These are phyloP conservation scores for Truncatella angustata DNA, from an alignment of 2,329 filamentous ascomycete species.

Conservation along the genomic window DNA sequence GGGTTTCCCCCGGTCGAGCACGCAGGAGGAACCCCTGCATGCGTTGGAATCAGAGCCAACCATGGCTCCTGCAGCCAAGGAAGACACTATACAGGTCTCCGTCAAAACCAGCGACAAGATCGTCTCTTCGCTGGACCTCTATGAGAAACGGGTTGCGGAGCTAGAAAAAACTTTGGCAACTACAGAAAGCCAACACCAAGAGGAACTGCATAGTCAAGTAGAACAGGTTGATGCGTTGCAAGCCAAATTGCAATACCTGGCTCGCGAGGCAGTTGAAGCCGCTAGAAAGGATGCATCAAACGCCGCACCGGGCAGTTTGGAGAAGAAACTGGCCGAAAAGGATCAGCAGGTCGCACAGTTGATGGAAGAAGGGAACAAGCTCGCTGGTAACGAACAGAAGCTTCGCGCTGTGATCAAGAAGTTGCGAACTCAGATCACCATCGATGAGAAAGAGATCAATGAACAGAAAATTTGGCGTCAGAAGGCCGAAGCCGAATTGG, in stretches of 20 bases:
- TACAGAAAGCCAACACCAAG: conserved; percentile 60
- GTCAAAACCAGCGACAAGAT: conserved; percentile 12
- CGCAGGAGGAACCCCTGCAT: conserved; percentile 15
- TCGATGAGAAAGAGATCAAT: conserved; percentile 63
- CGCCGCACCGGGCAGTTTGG: conserved; percentile 61
- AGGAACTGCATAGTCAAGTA: conserved; percentile 79
- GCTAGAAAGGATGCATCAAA: conserved; percentile 67
- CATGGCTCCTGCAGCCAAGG: neutral
- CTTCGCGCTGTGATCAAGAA: conserved; percentile 82
- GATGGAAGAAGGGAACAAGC: conserved; percentile 87
- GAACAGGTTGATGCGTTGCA: conserved; percentile 92
- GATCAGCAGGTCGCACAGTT: conserved; percentile 86
- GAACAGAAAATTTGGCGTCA: conserved; percentile 60
- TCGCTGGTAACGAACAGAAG: conserved; percentile 84
- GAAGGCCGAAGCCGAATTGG: conserved; percentile 52
- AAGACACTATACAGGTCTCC: conserved; percentile 10
- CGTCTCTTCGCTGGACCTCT: conserved; percentile 30
- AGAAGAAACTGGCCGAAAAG: conserved; percentile 83
- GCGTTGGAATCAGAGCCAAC: neutral
- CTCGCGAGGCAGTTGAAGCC: conserved; percentile 73
- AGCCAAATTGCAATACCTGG: conserved; percentile 84
- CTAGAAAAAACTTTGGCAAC: conserved; percentile 34
- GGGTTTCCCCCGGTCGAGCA: conserved; percentile 14
- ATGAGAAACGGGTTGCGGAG: conserved; percentile 36
- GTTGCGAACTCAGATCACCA: conserved; percentile 63